Base-by-base conservation (phyloP, 768 basidiomycete species). In the Mycena metata region DNA sequence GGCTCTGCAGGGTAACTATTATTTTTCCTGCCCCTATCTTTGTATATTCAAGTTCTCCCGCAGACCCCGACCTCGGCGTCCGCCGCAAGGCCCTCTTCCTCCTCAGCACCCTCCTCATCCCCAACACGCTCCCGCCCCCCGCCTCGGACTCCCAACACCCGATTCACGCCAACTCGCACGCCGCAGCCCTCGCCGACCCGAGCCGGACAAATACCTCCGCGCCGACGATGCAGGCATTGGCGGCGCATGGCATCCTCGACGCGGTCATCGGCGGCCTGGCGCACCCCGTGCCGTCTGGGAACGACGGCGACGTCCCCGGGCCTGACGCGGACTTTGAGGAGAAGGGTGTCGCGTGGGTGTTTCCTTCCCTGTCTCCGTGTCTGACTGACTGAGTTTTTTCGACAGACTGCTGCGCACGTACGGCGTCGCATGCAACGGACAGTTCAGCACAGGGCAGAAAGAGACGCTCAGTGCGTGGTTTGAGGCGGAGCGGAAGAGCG, bases 1-100 rank as follows among this genome's bases (percentile, higher is more conserved):
- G 24, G 85, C 90, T 2, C 80, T 96, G 2, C 85, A 88, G 79
- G 91, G 92, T 90, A 33, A 21, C n/a, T n/a, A n/a, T n/a, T 79
- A 12, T 10, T n/a, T 19, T 26, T 49, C 21, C 24, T 41, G 21
- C 47, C 5, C 11, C 45, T n/a, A 33, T 24, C 19, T 30, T 43
- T 41, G 15, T 35, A n/a, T 42, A 59, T 62, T 63, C 42, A 64
- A 24, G 46, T 17, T 46, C 5, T 62, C 2, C 60, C 43, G 8
- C 55, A 94, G 96, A 97, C 78, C 90, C 94, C 7, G 89, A 92
- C 69, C 90, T 94, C 30, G 78, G 80, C 42, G 88, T 96, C 59
- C 90, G 95, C 21, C 86, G 94, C 60, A 96, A 96, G 76, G 83
- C 87, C 0, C 85, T 88, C 5, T 96, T 96, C 80, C 86, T 96